Evolutionary conservation across 2,329 filamentous ascomycete genomes (phyloP), one percentile per base, ranked within the genome.

Genomic region (Fusarium palustre): DNA sequence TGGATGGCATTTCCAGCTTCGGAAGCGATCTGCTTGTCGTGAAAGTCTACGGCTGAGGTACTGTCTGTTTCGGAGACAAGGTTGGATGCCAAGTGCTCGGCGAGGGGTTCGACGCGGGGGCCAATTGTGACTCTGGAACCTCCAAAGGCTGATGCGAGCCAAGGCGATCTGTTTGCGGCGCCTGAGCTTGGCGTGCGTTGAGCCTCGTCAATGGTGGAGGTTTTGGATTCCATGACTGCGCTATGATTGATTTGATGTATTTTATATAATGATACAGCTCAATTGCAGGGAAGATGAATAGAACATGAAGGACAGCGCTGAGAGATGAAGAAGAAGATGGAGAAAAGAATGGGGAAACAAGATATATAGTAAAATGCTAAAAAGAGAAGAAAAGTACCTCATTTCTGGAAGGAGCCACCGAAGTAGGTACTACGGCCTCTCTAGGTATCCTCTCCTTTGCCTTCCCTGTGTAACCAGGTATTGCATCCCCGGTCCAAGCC

Each of bases 1-100:
- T 97, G 90, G 80, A 97, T 97, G 18, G 90, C 88, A 79, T 92
- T 90, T 53, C 88, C 89, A 28, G 88, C 87, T 79, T 97, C 94
- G 62, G 91, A 77, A 57, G 90, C 92, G 69, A 94, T 87, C 81
- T 97, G 93, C 79, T 84, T 84, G 65, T 80, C 76, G 11, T 87
- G 76, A 34, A 87, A 84, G n/a, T 81, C 82, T 39, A 81, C 77
- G 69, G 81, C 82, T 53, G 79, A 81, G 22, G 82, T 79, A 30
- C 64, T 69, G 15, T 82, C 80, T 58, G 75, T 80, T 31, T 83
- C 81, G 15, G 79, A 81, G 45, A 66, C 20, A 16, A 66, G 24
- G 13, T 76, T 73, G 43, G 58, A 48, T 68, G 72, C 72, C 54
- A 77, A 71, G 59, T 78, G 76, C n/a, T 75, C 71, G 7, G 81